Evolutionary conservation across 208 protist species (phyloP), one percentile per base, ranked within the genome.

Genomic region (Endotrypanum monterogeii): DNA sequence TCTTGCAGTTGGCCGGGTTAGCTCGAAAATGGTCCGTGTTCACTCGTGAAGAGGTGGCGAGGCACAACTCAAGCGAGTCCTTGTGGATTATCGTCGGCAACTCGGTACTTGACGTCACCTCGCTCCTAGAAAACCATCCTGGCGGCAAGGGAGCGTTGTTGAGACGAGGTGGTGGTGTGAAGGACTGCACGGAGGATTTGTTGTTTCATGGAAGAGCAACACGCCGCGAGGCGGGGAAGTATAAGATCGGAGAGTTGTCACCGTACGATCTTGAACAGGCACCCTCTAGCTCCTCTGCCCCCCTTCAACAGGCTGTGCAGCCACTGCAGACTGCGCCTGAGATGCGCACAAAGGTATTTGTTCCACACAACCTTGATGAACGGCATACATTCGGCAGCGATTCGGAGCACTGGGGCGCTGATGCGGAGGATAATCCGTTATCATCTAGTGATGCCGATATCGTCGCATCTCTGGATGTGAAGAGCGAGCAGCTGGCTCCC

Each of bases 101-200:
- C 52, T 91, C 85, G 9, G 83, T 96, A n/a, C 92, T 89, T 71
- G 89, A 96, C 78, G 77, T 94, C 32, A 94, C 91, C 12, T 55
- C 83, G 16, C 71, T 93, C 46, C 54, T 94, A 11, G 80, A 78
- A 23, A 62, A 76, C 0, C 91, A 96, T 68, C 89, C 89, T 0
- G 91, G 91, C 14, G 91, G 91, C 0, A 69, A 82, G 32, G 66
- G 68, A n/a, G 86, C 89, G 41, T 73, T 96, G 30, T 74, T 94
- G 35, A 87, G 79, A 44, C 89, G 89, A 30, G 86, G 86, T 76
- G 92, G 88, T 54, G 91, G 91, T 2, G 82, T 85, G 55, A 83
- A 78, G 32, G 89, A 96, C 71, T 96, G 87, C 71, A 74, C 82
- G 0, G 71, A 85, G 14, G 89, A 96, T 37, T 72, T 87, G 32